These are phyloP conservation scores for Adenanthera pavonina DNA, from an alignment of 306 rosid species.

Conservation along the genomic window DNA sequence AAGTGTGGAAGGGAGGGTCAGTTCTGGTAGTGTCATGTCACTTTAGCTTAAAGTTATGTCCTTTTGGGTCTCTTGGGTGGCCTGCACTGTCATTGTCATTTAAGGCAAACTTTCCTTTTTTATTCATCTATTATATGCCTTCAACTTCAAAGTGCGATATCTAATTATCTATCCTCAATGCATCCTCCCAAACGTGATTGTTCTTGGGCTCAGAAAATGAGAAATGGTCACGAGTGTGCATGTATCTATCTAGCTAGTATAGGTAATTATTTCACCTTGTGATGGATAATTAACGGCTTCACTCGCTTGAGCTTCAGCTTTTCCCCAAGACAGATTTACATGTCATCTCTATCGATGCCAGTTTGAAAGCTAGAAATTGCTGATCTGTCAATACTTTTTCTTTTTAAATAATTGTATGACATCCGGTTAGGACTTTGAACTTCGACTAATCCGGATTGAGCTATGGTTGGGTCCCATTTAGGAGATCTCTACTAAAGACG, in stretches of 20 bases:
- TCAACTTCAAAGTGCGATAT: constrained; percentile 38
- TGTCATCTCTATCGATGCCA: background rate
- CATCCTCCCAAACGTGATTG: too few relatives aligned
- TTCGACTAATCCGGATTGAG: too few relatives aligned
- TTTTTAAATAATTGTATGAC: too few relatives aligned
- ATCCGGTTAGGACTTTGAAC: too few relatives aligned
- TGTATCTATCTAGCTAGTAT: too few relatives aligned
- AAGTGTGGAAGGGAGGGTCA: constrained; percentile 37
- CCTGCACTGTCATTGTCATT: constrained; percentile 70
- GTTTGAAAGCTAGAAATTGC: too few relatives aligned
- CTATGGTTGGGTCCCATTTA: too few relatives aligned
- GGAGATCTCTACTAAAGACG: too few relatives aligned
- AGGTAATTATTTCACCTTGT: background rate
- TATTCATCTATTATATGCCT: constrained; percentile 5
- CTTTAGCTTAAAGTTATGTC: constrained; percentile 43
- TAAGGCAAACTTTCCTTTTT: constrained; percentile 60
- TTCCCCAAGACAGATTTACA: background rate
- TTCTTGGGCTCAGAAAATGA: constrained; percentile 4
- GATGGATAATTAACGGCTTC: too few relatives aligned
- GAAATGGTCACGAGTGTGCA: background rate
- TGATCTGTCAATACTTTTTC: too few relatives aligned
- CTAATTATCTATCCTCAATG: too few relatives aligned
- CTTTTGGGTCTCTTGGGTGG: constrained; percentile 82
- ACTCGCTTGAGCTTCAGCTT: background rate
- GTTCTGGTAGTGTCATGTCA: constrained; percentile 50